These are phyloP conservation scores for Ailanthus altissimus DNA, from an alignment of 345 rosid genomes.

Conservation along the genomic window DNA sequence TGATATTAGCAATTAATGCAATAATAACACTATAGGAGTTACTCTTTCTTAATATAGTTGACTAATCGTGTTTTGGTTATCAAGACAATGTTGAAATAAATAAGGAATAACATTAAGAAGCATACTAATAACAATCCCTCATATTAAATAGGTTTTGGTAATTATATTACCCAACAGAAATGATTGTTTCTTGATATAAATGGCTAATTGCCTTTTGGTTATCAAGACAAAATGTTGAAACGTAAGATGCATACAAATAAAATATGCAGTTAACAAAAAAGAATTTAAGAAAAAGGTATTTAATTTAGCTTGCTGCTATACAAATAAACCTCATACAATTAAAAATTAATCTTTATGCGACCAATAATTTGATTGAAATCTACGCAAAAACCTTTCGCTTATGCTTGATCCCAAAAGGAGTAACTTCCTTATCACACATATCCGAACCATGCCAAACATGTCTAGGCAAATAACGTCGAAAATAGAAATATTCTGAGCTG, in stretches of 20 bases:
- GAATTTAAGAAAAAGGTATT: not conserved
- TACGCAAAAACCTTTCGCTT: slow-evolving; percentile 33
- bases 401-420: slow-evolving; percentile 48
- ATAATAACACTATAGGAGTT: too few species aligned
- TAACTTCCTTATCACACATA: slow-evolving; percentile 42
- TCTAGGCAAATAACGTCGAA: slow-evolving; percentile 47
- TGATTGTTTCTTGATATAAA: too few species aligned
- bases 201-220: too few species aligned
- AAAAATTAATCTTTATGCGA: not conserved
- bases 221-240: too few species aligned
- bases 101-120: too few species aligned
- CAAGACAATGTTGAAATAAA: too few species aligned
- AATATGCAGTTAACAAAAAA: not conserved
- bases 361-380: not conserved
- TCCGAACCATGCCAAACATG: slow-evolving; percentile 56
- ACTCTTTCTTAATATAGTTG: too few species aligned
- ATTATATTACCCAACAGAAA: too few species aligned
- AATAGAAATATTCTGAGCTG: slow-evolving; percentile 43
- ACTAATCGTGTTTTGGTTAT: too few species aligned
- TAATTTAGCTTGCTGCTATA: not conserved
- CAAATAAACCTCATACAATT: not conserved
- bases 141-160: too few species aligned
- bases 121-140: too few species aligned
- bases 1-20: too few species aligned
- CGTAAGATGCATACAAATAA: not conserved